phyloP scores from a whole-genome alignment of 208 protist genomes.

The Leptomonas seymouri region DNA sequence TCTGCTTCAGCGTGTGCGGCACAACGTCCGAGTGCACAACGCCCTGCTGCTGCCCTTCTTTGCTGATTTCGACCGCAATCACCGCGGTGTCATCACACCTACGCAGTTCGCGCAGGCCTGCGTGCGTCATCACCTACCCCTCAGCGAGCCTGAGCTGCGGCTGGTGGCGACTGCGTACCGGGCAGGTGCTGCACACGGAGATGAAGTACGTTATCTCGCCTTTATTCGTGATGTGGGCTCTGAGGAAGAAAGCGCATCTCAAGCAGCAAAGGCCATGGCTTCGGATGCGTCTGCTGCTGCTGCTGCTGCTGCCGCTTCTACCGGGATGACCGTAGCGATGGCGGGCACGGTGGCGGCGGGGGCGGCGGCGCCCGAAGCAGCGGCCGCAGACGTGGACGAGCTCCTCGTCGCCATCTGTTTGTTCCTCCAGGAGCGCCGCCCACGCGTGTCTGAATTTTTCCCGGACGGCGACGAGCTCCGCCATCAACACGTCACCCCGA shows the following conservation, averaged over 20 bases:
- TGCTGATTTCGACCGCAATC: slow-evolving; percentile 81
- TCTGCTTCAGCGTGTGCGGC: slow-evolving; percentile 51
- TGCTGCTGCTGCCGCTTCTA: neutral
- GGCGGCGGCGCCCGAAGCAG: slow-evolving; percentile 3
- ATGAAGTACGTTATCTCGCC: slow-evolving; percentile 60
- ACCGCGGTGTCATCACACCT: slow-evolving; percentile 67
- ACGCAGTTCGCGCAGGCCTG: slow-evolving; percentile 70
- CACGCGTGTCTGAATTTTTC: slow-evolving; percentile 77
- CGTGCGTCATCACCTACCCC: slow-evolving; percentile 62
- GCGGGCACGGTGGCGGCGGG: neutral
- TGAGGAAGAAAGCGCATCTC: slow-evolving; percentile 31
- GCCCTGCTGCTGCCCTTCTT: slow-evolving; percentile 87
- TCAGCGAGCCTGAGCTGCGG: slow-evolving; percentile 44
- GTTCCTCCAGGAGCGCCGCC: slow-evolving; percentile 76
- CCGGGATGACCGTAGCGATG: neutral
- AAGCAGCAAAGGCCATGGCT: neutral
- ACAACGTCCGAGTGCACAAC: slow-evolving; percentile 64
- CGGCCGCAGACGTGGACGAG: slow-evolving; percentile 45
- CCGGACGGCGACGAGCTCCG: slow-evolving; percentile 86
- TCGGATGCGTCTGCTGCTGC: neutral
- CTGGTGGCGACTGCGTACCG: slow-evolving; percentile 60
- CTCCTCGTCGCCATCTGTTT: slow-evolving; percentile 56
- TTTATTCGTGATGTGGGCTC: slow-evolving; percentile 73
- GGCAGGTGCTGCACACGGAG: slow-evolving; percentile 24
- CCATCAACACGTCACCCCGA: slow-evolving; percentile 70